Percentiles rank a stretch among this genome's conserved stretches.
phyloP scores from a whole-genome alignment of 2,329 filamentous ascomycete genomes.

The Clarireedia monteithiana region DNA sequence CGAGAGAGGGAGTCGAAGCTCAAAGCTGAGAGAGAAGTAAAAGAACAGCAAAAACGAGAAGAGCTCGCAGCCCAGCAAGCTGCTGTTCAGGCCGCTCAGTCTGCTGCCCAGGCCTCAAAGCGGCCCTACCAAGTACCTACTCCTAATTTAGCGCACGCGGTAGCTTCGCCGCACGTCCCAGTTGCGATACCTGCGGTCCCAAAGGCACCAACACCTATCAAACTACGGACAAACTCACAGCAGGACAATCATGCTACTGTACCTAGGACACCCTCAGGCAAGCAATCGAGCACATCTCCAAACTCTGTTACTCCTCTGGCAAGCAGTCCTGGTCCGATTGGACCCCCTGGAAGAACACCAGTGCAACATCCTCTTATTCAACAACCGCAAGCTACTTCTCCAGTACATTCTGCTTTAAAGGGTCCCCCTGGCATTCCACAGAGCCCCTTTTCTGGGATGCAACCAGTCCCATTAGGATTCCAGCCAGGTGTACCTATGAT shows the following conservation, averaged over 20 bases:
- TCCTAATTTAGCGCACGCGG: conserved; percentile 46
- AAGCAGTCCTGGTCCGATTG: conserved; percentile 55
- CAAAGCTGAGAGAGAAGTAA: conserved; percentile 37
- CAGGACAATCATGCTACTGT: conserved; percentile 62
- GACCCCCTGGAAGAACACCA: conserved; percentile 51
- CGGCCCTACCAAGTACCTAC: conserved; percentile 39
- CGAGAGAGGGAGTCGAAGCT: conserved; percentile 48
- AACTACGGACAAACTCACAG: conserved; percentile 61
- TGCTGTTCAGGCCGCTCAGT: conserved; percentile 31
- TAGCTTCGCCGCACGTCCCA: conserved; percentile 72
- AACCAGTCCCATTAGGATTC: conserved; percentile 49
- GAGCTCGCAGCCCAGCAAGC: conserved; percentile 32
- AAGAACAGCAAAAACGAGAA: conserved; percentile 43
- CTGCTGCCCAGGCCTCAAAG: conserved; percentile 36
- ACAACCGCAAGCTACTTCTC: conserved; percentile 57
- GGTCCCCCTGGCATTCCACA: conserved; percentile 46
- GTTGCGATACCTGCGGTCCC: conserved; percentile 74
- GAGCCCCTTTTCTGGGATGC: conserved; percentile 39
- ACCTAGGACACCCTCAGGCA: conserved; percentile 54
- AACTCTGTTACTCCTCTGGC: conserved; percentile 57
- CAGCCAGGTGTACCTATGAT: conserved; percentile 36
- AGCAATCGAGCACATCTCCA: conserved; percentile 51
- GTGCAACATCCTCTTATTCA: conserved; percentile 43
- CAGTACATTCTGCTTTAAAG: conserved; percentile 48
- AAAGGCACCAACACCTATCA: conserved; percentile 74